Percentiles rank a stretch among this genome's conserved stretches.
These are phyloP conservation scores for Peniophora sp. DNA, from an alignment of 1,284 basidiomycete species.

Conservation along the genomic window DNA sequence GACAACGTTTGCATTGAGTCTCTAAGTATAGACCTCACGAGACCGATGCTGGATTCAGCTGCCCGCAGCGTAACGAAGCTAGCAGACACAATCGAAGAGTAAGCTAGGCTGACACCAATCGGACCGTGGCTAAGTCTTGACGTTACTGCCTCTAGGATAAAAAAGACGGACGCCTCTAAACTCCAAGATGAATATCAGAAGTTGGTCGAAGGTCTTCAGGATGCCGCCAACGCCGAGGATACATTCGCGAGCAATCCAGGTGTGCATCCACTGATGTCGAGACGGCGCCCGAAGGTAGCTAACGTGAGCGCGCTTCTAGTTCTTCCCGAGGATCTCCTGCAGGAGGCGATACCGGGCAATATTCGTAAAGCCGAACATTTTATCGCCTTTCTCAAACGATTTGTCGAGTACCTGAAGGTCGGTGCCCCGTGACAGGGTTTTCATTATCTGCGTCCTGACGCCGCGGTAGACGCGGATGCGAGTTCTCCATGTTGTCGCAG, in stretches of 20 bases:
- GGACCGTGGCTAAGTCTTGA: neutral
- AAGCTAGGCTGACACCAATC: conserved; percentile 19
- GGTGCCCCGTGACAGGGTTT: conserved; percentile 7
- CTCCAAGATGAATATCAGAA: conserved; percentile 97
- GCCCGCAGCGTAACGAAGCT: conserved; percentile 84
- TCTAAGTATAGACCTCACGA: conserved; percentile 94
- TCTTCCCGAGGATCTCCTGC: conserved; percentile 89
- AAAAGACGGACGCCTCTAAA: conserved; percentile 88
- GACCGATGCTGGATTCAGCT: conserved; percentile 97
- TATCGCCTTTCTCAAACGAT: conserved; percentile 95
- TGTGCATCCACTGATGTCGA: conserved; percentile 22
- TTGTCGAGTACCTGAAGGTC: conserved; percentile 98
- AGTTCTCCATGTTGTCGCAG: conserved; percentile 98
- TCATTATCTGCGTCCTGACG: neutral
- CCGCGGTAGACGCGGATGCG: conserved; percentile 85
- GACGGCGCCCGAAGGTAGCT: neutral
- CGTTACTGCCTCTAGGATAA: conserved; percentile 55
- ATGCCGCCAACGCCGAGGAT: conserved; percentile 68
- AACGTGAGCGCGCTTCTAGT: conserved; percentile 36
- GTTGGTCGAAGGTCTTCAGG: conserved; percentile 91
- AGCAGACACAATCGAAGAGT: conserved; percentile 93
- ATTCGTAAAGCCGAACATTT: conserved; percentile 99
- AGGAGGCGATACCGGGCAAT: conserved; percentile 96
- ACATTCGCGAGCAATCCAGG: conserved; percentile 87
- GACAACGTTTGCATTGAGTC: conserved; percentile 99